These are phyloP conservation scores for Wickerhamiella infanticola DNA, from an alignment of 1,139 yeast genomes.

Conservation along the genomic window DNA sequence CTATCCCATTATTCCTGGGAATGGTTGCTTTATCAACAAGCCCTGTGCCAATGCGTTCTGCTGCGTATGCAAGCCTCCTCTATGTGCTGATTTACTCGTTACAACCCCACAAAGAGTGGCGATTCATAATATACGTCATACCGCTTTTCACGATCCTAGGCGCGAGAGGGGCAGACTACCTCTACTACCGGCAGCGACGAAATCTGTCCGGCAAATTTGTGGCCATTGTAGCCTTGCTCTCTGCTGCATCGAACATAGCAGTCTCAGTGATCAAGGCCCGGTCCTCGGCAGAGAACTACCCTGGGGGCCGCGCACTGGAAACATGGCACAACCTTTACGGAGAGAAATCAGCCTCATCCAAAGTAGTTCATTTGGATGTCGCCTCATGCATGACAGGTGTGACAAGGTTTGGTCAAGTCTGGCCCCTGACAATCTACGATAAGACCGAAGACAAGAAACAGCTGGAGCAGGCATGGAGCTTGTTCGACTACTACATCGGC, in stretches of 20 bases:
- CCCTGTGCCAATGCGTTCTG: slow-evolving; percentile 24
- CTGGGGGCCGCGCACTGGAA: slow-evolving; percentile 68
- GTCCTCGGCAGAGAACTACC: slow-evolving; percentile 64
- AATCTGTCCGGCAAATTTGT: slow-evolving; percentile 17
- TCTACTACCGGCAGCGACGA: slow-evolving; percentile 1
- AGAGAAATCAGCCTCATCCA: slow-evolving; percentile 6
- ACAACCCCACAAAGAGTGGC: slow-evolving; percentile 92
- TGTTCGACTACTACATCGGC: slow-evolving; percentile 35
- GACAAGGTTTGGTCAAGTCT: slow-evolving; percentile 52
- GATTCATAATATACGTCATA: slow-evolving; percentile 61
- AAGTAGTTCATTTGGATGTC: slow-evolving; percentile 53
- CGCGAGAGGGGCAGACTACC: slow-evolving; percentile 24
- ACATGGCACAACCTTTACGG: slow-evolving; percentile 29
- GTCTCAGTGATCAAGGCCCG: slow-evolving; percentile 40
- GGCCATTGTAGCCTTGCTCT: slow-evolving; percentile 22
- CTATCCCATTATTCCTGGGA: slow-evolving; percentile 33
- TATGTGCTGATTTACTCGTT: slow-evolving; percentile 52
- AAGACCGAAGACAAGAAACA: slow-evolving; percentile 43
- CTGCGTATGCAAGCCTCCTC: slow-evolving; percentile 34
- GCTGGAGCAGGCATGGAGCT: slow-evolving; percentile 33
- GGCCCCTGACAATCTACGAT: slow-evolving; percentile 43
- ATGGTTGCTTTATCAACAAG: slow-evolving; percentile 23
- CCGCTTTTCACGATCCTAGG: slow-evolving; percentile 57
- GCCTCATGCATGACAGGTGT: slow-evolving; percentile 84
- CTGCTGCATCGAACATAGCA: slow-evolving; percentile 26